Conservation (phyloP, 306 rosid species). For the Vigna hirtella region DNA sequence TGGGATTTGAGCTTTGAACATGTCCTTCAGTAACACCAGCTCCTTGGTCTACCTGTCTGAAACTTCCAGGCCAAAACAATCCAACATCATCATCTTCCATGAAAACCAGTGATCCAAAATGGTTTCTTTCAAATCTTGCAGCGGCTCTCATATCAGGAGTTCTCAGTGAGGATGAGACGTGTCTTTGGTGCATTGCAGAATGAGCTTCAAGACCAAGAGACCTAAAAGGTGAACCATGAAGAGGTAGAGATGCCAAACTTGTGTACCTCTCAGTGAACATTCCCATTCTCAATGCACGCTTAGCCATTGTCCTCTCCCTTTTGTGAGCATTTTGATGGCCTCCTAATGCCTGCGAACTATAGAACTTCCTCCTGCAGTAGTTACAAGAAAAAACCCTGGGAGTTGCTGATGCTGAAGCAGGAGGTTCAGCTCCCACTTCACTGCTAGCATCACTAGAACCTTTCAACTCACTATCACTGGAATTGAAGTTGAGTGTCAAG, state of each 20-base stretch:
- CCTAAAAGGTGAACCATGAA: constrained; percentile 84
- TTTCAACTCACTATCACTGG: constrained; percentile 53
- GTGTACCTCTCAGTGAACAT: constrained; percentile 77
- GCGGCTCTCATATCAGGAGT: constrained; percentile 60
- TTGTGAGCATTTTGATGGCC: constrained; percentile 98
- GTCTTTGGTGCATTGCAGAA: constrained; percentile 73
- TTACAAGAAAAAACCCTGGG: constrained; percentile 89
- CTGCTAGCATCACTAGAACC: constrained; percentile 62
- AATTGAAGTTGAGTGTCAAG: constrained; percentile 70
- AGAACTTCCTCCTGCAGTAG: constrained; percentile 86
- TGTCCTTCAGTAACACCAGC: constrained; percentile 39
- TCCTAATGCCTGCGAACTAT: constrained; percentile 92
- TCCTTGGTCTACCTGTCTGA: constrained; percentile 67
- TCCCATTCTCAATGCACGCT: constrained; percentile 93
- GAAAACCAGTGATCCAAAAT: constrained; percentile 63
- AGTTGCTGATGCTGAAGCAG: constrained; percentile 51
- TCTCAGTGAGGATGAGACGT: constrained; percentile 55
- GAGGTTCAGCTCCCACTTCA: constrained; percentile 57
- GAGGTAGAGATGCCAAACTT: constrained; percentile 91
- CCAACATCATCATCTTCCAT: constrained; percentile 79
- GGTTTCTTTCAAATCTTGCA: constrained; percentile 71
- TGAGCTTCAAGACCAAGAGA: constrained; percentile 93
- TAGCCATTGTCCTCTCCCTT: constrained; percentile 96
- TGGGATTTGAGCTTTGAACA: constrained; percentile 52
- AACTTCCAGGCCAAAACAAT: constrained; percentile 92